Conservation (phyloP, 176 grass and related monocot species). For the Phyllostachys edulis region DNA sequence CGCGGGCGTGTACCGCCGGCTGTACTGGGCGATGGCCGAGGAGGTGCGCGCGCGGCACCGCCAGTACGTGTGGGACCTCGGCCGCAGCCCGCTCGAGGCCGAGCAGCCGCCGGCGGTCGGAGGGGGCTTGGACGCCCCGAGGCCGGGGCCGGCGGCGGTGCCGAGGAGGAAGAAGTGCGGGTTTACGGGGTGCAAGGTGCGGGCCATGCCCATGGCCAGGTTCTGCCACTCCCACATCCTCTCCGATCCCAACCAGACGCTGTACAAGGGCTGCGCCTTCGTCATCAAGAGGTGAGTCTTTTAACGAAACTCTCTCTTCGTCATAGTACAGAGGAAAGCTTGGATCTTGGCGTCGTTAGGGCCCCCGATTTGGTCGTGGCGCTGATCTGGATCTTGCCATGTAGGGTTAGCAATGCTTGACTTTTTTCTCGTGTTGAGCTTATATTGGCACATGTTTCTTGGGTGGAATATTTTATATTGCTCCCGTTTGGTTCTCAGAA, state of each 20-base stretch:
- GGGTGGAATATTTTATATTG: background rate
- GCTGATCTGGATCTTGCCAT: constrained; percentile 35
- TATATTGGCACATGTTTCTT: constrained; percentile 1
- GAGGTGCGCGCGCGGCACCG: constrained; percentile 69
- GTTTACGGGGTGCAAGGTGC: constrained; percentile 76
- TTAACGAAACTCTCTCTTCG: background rate
- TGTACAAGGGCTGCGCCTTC: constrained; percentile 78
- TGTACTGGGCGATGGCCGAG: constrained; percentile 79
- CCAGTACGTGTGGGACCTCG: constrained; percentile 78
- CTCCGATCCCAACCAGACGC: constrained; percentile 60
- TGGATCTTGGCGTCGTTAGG: constrained; percentile 23
- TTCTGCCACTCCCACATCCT: constrained; percentile 89
- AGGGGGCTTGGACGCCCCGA: background rate
- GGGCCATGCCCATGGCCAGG: constrained; percentile 78
- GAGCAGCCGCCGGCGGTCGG: constrained; percentile 20
- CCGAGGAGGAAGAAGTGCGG: constrained; percentile 70
- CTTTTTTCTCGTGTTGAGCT: background rate
- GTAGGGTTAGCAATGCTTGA: background rate
- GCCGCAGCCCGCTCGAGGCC: constrained; percentile 58
- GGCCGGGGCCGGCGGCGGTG: constrained; percentile 16
- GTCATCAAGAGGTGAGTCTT: constrained; percentile 57
- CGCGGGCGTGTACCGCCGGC: constrained; percentile 41
- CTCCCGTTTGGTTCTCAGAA: background rate
- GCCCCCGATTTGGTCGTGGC: background rate
- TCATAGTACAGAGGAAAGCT: background rate